Evolutionary conservation across 805 yeast species (phyloP).

Genomic region (Candida rishiriensis): DNA sequence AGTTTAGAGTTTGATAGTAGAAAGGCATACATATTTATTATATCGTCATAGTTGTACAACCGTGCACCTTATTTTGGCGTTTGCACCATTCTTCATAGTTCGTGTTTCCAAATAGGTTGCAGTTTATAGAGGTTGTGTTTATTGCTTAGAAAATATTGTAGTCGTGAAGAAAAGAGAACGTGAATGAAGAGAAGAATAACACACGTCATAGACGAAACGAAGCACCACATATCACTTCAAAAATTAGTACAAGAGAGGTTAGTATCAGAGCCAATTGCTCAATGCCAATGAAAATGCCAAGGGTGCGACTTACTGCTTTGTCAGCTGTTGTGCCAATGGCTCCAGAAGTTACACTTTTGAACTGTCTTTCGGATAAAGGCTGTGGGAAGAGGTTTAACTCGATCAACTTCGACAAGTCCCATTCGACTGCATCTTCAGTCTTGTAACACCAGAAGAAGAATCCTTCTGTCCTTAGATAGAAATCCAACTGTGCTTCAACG

Average conservation of each 20-base stretch:
- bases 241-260: neutral
- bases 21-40: constrained; percentile 27
- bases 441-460: constrained; percentile 73
- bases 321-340: neutral
- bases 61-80: neutral
- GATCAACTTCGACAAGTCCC: constrained; percentile 57
- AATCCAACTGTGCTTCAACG: constrained; percentile 58
- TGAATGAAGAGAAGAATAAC: too few relatives aligned
- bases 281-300: neutral
- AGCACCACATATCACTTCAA: neutral
- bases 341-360: constrained; percentile 48
- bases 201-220: neutral
- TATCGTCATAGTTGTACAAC: neutral
- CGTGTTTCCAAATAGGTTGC: neutral
- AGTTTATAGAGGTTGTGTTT: too few relatives aligned
- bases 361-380: constrained; percentile 60
- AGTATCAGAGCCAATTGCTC: neutral
- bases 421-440: constrained; percentile 60
- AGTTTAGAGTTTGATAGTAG: constrained; percentile 37
- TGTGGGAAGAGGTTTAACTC: constrained; percentile 53
- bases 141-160: too few relatives aligned
- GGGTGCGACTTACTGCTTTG: constrained; percentile 11
- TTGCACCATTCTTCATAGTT: neutral
- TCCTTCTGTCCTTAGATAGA: constrained; percentile 44
- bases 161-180: too few relatives aligned